phyloP scores from a whole-genome alignment of 2,329 filamentous ascomycete genomes.

The Aspergillus ochraceus region DNA sequence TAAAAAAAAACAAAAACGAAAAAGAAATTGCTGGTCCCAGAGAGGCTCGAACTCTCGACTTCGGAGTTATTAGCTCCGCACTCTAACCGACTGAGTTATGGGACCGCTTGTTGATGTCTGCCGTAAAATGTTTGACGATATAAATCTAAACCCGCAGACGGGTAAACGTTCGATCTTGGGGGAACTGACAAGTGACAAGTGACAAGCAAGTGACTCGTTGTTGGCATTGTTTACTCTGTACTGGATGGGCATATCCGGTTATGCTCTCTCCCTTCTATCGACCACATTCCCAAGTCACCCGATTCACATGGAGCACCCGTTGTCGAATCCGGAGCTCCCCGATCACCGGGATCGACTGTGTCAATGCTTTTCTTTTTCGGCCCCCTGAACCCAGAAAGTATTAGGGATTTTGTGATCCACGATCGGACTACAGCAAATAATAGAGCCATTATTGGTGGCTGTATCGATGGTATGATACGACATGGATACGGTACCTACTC shows the following conservation, averaged over 20 bases:
- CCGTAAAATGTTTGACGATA: not conserved
- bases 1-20: not conserved
- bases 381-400: not conserved
- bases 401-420: not conserved
- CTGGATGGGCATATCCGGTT: too few relatives aligned
- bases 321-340: not conserved
- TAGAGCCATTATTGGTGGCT: not conserved
- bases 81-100: constrained; percentile 2
- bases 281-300: not conserved
- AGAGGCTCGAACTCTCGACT: constrained; percentile 1
- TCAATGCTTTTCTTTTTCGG: not conserved
- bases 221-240: too few relatives aligned
- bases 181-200: too few relatives aligned
- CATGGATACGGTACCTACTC: not conserved
- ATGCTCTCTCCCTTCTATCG: not conserved
- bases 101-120: not conserved
- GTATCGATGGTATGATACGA: not conserved
- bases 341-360: not conserved
- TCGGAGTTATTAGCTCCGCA: constrained; percentile 2
- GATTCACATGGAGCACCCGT: not conserved
- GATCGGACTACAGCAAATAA: not conserved
- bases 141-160: not conserved
- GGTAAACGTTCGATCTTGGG: too few relatives aligned
- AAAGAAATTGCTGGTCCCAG: not conserved
- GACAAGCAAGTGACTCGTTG: too few relatives aligned